A percentile compares a stretch with the other conserved stretches of the same genome.
These are phyloP conservation scores for Yamadazyma epiphylla DNA, from an alignment of 1,139 yeast genomes.

Conservation along the genomic window DNA sequence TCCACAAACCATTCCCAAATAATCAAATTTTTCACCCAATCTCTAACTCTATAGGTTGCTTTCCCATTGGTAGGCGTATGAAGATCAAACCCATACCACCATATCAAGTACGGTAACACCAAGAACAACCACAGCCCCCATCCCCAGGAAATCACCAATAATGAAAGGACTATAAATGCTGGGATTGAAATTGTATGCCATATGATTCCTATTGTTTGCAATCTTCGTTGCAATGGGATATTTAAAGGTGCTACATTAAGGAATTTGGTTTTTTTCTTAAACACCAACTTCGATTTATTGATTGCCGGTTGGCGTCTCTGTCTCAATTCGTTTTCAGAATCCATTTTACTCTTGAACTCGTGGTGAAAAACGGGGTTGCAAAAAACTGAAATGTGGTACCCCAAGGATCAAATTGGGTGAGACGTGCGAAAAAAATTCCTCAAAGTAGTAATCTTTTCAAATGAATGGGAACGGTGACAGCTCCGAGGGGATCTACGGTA, in stretches of 20 bases:
- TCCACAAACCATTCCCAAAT: constrained; percentile 74
- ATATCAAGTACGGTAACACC: constrained; percentile 52
- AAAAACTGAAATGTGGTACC: too few relatives aligned
- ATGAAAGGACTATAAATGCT: constrained; percentile 47
- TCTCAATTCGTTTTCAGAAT: too few relatives aligned
- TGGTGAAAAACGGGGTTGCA: too few relatives aligned
- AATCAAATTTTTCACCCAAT: constrained; percentile 51
- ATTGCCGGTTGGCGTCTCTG: too few relatives aligned
- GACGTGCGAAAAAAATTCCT: too few relatives aligned
- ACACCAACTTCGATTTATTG: not conserved
- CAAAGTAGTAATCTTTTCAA: too few relatives aligned
- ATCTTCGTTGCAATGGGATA: constrained; percentile 54
- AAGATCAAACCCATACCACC: constrained; percentile 53
- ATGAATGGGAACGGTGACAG: too few relatives aligned
- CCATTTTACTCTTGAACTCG: too few relatives aligned
- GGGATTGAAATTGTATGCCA: constrained; percentile 80
- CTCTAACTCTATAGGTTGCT: constrained; percentile 54
- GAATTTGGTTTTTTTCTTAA: constrained; percentile 6
- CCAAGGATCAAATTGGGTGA: too few relatives aligned
- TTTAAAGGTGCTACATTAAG: constrained; percentile 48
- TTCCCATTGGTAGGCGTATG: constrained; percentile 74
- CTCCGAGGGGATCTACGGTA: too few relatives aligned
- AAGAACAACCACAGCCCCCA: constrained; percentile 69
- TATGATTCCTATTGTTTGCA: constrained; percentile 69
- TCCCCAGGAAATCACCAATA: constrained; percentile 56